Evolutionary conservation across 345 rosid genomes (phyloP).

Genomic region (Aquilaria sinensis): DNA sequence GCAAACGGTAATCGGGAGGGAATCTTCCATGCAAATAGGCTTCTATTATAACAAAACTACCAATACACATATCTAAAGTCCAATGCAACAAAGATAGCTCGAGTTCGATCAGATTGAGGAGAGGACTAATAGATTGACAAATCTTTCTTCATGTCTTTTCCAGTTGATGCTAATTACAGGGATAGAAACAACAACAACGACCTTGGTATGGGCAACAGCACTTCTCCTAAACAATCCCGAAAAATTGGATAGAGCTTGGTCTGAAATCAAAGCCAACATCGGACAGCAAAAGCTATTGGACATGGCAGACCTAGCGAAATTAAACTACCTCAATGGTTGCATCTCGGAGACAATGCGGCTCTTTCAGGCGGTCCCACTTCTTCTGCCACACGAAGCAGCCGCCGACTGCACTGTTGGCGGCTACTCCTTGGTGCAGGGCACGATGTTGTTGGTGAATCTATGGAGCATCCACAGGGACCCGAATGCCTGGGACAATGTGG

Average conservation of each 20-base stretch:
- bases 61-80: background rate
- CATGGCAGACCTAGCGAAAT: constrained; percentile 17
- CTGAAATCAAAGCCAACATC: constrained; percentile 15
- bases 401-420: constrained; percentile 21
- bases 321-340: constrained; percentile 12
- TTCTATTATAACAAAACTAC: background rate
- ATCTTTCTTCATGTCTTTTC: background rate
- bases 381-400: constrained; percentile 19
- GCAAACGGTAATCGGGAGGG: background rate
- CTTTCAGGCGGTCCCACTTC: constrained; percentile 5
- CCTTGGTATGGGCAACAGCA: constrained; percentile 35
- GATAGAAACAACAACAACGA: constrained; percentile 20
- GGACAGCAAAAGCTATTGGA: constrained; percentile 16
- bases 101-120: background rate
- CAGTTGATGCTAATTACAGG: constrained; percentile 24
- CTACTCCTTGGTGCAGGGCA: constrained; percentile 23
- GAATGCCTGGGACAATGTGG: constrained; percentile 21
- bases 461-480: constrained; percentile 39
- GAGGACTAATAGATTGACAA: background rate
- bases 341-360: constrained; percentile 24
- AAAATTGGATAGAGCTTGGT: constrained; percentile 6
- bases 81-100: no score
- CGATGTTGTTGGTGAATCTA: constrained; percentile 26
- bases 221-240: constrained; percentile 30
- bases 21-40: background rate